A percentile compares a stretch with the other conserved stretches of the same genome.
These are phyloP conservation scores for Penicillium nordicum DNA, from an alignment of 2,329 filamentous ascomycete genomes.

Conservation along the genomic window DNA sequence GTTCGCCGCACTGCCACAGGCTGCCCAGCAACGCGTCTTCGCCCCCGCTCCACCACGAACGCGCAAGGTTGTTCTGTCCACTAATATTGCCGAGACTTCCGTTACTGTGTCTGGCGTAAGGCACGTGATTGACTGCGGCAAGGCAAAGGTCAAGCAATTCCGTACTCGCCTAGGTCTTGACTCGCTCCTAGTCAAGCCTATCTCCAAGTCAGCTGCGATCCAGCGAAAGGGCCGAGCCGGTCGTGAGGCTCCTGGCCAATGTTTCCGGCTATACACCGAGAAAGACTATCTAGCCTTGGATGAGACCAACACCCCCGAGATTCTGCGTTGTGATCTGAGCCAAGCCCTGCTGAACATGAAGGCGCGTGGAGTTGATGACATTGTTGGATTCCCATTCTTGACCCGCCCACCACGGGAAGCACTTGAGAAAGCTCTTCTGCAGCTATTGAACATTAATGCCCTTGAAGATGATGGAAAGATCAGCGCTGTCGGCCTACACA, in stretches of 20 bases:
- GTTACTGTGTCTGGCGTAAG: slow-evolving; percentile 92
- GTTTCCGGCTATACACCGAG: slow-evolving; percentile 84
- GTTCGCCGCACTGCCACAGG: slow-evolving; percentile 84
- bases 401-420: slow-evolving; percentile 74
- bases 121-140: slow-evolving; percentile 88
- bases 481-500: slow-evolving; percentile 68
- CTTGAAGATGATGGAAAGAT: slow-evolving; percentile 69
- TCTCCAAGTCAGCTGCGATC: slow-evolving; percentile 89
- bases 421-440: slow-evolving; percentile 75
- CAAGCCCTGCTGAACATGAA: slow-evolving; percentile 91
- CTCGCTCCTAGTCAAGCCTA: slow-evolving; percentile 82
- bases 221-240: slow-evolving; percentile 90
- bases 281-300: slow-evolving; percentile 67
- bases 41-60: slow-evolving; percentile 68
- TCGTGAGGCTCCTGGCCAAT: slow-evolving; percentile 86
- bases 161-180: slow-evolving; percentile 81
- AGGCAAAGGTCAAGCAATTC: slow-evolving; percentile 91
- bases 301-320: slow-evolving; percentile 78
- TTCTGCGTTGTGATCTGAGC: slow-evolving; percentile 82
- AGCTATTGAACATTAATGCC: slow-evolving; percentile 75
- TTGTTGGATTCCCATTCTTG: slow-evolving; percentile 79
- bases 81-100: slow-evolving; percentile 98
- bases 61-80: slow-evolving; percentile 85
- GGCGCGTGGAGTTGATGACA: slow-evolving; percentile 77
- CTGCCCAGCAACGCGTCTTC: slow-evolving; percentile 83